A percentile compares a stretch with the other conserved stretches of the same genome.
These are phyloP conservation scores for Capillidium rhysosporum DNA, from an alignment of 371 early-diverging fungal species.

Conservation along the genomic window DNA sequence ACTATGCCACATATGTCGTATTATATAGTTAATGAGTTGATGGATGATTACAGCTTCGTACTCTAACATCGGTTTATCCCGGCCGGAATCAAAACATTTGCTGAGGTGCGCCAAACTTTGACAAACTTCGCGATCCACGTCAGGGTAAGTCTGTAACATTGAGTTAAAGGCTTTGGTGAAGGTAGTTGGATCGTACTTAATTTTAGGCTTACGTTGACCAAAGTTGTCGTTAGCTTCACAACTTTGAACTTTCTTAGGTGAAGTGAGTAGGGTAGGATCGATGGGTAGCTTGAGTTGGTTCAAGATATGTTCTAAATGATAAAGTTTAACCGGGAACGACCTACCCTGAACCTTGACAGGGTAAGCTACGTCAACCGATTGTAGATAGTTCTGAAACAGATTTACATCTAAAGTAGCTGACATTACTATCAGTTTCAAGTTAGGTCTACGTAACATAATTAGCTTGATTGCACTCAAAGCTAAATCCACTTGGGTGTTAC, in stretches of 20 bases:
- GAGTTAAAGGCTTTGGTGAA: too few species aligned
- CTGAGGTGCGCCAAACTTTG: too few species aligned
- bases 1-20: neutral
- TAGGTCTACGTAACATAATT: slow-evolving; percentile 22
- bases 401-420: slow-evolving; percentile 91
- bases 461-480: slow-evolving; percentile 38
- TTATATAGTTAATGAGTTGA: slow-evolving; percentile 44
- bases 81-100: slow-evolving; percentile 44
- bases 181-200: too few species aligned
- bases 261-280: neutral
- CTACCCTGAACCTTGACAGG: slow-evolving; percentile 70
- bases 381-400: slow-evolving; percentile 38
- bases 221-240: too few species aligned
- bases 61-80: slow-evolving; percentile 57
- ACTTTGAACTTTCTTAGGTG: too few species aligned
- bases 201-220: too few species aligned
- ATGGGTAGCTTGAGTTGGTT: neutral
- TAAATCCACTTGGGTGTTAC: slow-evolving; percentile 65
- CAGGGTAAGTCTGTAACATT: too few species aligned
- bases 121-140: too few species aligned
- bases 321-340: slow-evolving; percentile 61
- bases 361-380: slow-evolving; percentile 28
- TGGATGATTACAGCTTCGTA: slow-evolving; percentile 54
- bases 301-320: neutral
- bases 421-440: slow-evolving; percentile 89